Percentiles rank a stretch among this genome's conserved stretches.
phyloP scores from a whole-genome alignment of 371 early-diverging fungal genomes.

The Basidiobolus meristosporus region DNA sequence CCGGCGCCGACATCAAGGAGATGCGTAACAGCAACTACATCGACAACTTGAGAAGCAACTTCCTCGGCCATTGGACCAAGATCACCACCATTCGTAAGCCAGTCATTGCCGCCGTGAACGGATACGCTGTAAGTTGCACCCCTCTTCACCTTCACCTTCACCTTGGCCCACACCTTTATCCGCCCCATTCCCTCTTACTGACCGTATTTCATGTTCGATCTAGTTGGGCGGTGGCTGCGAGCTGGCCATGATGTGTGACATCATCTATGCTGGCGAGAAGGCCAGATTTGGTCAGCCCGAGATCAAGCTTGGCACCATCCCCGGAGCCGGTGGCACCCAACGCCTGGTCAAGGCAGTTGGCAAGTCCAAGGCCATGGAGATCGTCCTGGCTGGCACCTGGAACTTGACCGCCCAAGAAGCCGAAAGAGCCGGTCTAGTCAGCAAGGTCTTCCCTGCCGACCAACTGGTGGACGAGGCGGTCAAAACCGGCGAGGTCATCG shows the following conservation, averaged over 20 bases:
- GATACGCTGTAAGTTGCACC: constrained; percentile 65
- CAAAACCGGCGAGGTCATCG: constrained; percentile 76
- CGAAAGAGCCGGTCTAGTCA: constrained; percentile 66
- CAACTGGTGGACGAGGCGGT: constrained; percentile 75
- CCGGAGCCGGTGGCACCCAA: constrained; percentile 80
- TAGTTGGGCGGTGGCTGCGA: constrained; percentile 96
- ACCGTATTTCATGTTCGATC: too few relatives aligned
- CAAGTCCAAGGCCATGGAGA: constrained; percentile 97
- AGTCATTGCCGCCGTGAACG: constrained; percentile 92
- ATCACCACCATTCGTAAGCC: constrained; percentile 85
- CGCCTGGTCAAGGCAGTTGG: constrained; percentile 88
- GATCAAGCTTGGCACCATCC: constrained; percentile 92
- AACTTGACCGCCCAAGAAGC: constrained; percentile 84
- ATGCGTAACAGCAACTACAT: constrained; percentile 78
- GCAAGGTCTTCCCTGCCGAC: constrained; percentile 76
- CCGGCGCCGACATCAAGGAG: constrained; percentile 98
- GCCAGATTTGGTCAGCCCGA: constrained; percentile 97
- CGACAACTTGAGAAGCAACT: constrained; percentile 74
- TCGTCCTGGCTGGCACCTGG: constrained; percentile 71
- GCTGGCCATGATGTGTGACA: constrained; percentile 97
- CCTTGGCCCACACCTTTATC: neutral
- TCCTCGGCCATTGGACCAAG: constrained; percentile 86
- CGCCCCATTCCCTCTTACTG: neutral
- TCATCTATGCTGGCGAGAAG: constrained; percentile 94
- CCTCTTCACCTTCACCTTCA: too few relatives aligned